Percentiles rank a stretch among this genome's conserved stretches.
phyloP scores from a whole-genome alignment of 208 protist species.

The Trypanosoma brucei region DNA sequence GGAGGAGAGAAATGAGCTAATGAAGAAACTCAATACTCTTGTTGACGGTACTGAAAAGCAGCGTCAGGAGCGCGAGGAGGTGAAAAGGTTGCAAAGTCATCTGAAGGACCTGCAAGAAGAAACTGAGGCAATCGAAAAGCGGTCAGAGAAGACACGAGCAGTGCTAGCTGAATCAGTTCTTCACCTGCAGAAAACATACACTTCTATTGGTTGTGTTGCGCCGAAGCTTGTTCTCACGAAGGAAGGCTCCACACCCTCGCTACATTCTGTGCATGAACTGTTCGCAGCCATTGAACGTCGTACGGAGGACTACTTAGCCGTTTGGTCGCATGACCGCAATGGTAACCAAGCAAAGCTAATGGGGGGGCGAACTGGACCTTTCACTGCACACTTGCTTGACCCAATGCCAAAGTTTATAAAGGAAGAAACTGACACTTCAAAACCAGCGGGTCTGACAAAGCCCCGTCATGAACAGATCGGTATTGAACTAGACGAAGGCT shows the following conservation, averaged over 20 bases:
- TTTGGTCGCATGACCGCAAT: constrained; percentile 22
- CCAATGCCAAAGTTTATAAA: too few relatives aligned
- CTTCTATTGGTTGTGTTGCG: constrained; percentile 42
- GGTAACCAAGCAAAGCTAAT: neutral
- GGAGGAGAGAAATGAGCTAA: constrained; percentile 7
- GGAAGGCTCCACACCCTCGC: constrained; percentile 30
- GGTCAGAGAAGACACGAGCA: constrained; percentile 3
- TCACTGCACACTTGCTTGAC: too few relatives aligned
- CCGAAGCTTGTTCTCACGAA: constrained; percentile 11
- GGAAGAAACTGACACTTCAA: too few relatives aligned
- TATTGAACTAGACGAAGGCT: too few relatives aligned
- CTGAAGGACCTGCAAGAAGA: constrained; percentile 21
- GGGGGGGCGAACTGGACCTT: neutral
- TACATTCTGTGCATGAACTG: constrained; percentile 23
- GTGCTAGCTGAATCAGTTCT: constrained; percentile 19
- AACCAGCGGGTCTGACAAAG: too few relatives aligned
- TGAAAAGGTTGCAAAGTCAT: constrained; percentile 17
- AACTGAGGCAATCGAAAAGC: constrained; percentile 32
- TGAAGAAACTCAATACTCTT: neutral
- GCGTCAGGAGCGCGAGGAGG: constrained; percentile 1
- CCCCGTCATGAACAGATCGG: too few relatives aligned
- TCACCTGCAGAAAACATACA: constrained; percentile 38
- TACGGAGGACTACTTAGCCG: constrained; percentile 69
- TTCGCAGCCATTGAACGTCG: constrained; percentile 71
- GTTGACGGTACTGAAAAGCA: constrained; percentile 4